Evolutionary conservation across 805 yeast species (phyloP).

Genomic region (Yamadazyma philogaea): DNA sequence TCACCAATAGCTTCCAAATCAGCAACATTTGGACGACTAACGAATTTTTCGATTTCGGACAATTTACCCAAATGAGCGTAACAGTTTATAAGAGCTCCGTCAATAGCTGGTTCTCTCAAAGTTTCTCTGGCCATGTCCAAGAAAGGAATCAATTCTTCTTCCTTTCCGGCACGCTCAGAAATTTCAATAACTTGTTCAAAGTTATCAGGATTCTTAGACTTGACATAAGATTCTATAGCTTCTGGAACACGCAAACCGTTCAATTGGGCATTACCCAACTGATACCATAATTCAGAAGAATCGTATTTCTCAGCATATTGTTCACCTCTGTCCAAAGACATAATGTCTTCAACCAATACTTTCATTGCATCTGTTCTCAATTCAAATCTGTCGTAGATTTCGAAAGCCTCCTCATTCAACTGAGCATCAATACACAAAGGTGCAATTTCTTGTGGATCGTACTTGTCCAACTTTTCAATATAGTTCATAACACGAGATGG

Average conservation of each 20-base stretch:
- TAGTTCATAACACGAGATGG: slow-evolving; percentile 77
- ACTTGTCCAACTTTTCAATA: slow-evolving; percentile 85
- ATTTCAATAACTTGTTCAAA: slow-evolving; percentile 90
- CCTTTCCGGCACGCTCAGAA: slow-evolving; percentile 92
- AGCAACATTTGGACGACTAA: slow-evolving; percentile 88
- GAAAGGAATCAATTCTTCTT: slow-evolving; percentile 85
- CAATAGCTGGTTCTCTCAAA: slow-evolving; percentile 87
- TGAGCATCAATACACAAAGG: slow-evolving; percentile 86
- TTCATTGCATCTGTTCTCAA: slow-evolving; percentile 75
- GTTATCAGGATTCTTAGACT: slow-evolving; percentile 88
- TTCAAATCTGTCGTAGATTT: slow-evolving; percentile 83
- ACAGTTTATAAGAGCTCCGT: slow-evolving; percentile 85
- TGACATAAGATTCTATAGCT: slow-evolving; percentile 86
- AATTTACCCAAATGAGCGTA: slow-evolving; percentile 77
- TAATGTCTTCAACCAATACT: slow-evolving; percentile 86
- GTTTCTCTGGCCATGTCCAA: slow-evolving; percentile 89
- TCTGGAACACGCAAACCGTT: slow-evolving; percentile 90
- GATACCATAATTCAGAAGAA: slow-evolving; percentile 86
- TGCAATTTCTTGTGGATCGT: slow-evolving; percentile 92
- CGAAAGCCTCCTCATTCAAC: slow-evolving; percentile 89
- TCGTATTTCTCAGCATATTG: slow-evolving; percentile 88
- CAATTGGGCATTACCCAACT: slow-evolving; percentile 92
- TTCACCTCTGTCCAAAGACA: slow-evolving; percentile 94
- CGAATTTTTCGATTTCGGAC: slow-evolving; percentile 78
- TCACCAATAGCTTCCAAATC: slow-evolving; percentile 92